phyloP scores from a whole-genome alignment of 441 rosid species.

The Erodium trifolium region DNA sequence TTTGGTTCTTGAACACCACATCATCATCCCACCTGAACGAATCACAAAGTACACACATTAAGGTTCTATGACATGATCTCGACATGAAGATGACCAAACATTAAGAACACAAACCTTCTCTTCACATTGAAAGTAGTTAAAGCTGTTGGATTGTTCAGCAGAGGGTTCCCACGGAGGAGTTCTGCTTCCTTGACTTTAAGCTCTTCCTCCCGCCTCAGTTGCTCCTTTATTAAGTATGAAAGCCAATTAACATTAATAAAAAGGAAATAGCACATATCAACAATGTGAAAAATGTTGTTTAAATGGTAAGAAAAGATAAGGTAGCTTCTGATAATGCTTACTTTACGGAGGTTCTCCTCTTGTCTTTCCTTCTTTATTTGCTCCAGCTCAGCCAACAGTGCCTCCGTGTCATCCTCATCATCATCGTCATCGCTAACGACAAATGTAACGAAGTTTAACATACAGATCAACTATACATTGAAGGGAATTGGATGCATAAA shows the following conservation, averaged over 20 bases:
- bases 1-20: slow-evolving; percentile 95
- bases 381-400: slow-evolving; percentile 91
- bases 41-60: background rate
- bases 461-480: too few relatives aligned
- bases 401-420: slow-evolving; percentile 85
- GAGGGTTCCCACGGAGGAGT: slow-evolving; percentile 89
- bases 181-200: slow-evolving; percentile 81
- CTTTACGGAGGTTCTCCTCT: slow-evolving; percentile 86
- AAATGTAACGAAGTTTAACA: slow-evolving; percentile 4
- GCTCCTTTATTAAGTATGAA: slow-evolving; percentile 44
- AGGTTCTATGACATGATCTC: background rate
- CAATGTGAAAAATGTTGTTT: background rate
- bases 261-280: background rate
- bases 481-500: background rate
- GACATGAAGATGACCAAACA: background rate
- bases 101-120: slow-evolving; percentile 48
- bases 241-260: background rate
- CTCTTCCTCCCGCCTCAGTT: slow-evolving; percentile 66
- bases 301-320: background rate
- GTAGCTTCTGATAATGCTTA: slow-evolving; percentile 20
- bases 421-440: slow-evolving; percentile 48
- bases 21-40: slow-evolving; percentile 91
- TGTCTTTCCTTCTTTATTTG: slow-evolving; percentile 92
- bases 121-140: slow-evolving; percentile 48
- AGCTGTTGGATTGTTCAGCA: slow-evolving; percentile 66